Evolutionary conservation across 805 yeast species (phyloP).

Genomic region (Dipodascopsis uninucleata): DNA sequence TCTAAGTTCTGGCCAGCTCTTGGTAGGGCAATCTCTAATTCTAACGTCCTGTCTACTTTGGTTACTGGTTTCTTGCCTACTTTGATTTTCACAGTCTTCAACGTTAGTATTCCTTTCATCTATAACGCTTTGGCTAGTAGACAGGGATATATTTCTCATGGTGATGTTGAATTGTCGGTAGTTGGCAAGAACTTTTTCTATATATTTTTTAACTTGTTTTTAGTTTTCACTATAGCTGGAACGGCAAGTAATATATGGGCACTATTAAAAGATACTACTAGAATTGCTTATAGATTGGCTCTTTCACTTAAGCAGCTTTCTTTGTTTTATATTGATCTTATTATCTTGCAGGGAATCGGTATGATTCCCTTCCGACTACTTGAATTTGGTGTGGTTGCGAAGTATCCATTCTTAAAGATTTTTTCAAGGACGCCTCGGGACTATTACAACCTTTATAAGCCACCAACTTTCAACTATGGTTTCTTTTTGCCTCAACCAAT

Average conservation of each 20-base stretch:
- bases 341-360: slow-evolving; percentile 71
- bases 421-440: slow-evolving; percentile 81
- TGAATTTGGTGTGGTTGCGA: slow-evolving; percentile 70
- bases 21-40: slow-evolving; percentile 60
- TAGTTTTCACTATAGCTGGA: slow-evolving; percentile 92
- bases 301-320: slow-evolving; percentile 75
- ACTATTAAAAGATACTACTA: slow-evolving; percentile 80
- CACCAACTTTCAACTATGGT: slow-evolving; percentile 91
- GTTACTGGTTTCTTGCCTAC: slow-evolving; percentile 91
- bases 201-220: slow-evolving; percentile 86
- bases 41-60: slow-evolving; percentile 69
- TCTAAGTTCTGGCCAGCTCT: slow-evolving; percentile 76
- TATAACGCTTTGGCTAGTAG: slow-evolving; percentile 76
- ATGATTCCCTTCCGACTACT: slow-evolving; percentile 86
- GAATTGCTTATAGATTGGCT: slow-evolving; percentile 82
- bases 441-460: slow-evolving; percentile 67
- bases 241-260: slow-evolving; percentile 81
- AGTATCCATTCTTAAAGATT: slow-evolving; percentile 64
- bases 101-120: slow-evolving; percentile 76
- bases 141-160: slow-evolving; percentile 88
- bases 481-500: slow-evolving; percentile 88
- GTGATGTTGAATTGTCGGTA: slow-evolving; percentile 86
- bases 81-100: slow-evolving; percentile 80
- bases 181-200: slow-evolving; percentile 92
- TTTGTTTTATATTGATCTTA: slow-evolving; percentile 84